A percentile compares a stretch with the other conserved stretches of the same genome.
phyloP scores from a whole-genome alignment of 1,139 yeast species.

The Candida glucosophila region DNA sequence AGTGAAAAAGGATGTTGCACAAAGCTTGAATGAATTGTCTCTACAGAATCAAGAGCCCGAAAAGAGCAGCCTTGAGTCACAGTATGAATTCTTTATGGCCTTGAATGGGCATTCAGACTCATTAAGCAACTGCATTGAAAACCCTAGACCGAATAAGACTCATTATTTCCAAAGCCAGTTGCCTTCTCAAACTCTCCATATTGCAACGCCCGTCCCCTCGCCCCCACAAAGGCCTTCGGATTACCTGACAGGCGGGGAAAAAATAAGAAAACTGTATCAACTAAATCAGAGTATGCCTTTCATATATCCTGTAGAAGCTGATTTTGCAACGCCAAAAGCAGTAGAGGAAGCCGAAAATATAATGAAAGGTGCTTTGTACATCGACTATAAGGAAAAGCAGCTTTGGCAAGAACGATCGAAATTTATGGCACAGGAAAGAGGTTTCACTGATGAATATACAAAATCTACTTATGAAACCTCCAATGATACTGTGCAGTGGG shows the following conservation, averaged over 20 bases:
- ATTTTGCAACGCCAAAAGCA: constrained; percentile 53
- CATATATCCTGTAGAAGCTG: constrained; percentile 47
- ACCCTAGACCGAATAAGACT: constrained; percentile 46
- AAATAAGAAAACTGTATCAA: constrained; percentile 64
- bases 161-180: constrained; percentile 49
- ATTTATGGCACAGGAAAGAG: constrained; percentile 74
- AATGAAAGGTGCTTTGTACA: constrained; percentile 51
- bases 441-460: constrained; percentile 34
- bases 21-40: too few species aligned
- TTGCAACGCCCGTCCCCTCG: constrained; percentile 86
- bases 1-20: constrained; percentile 8
- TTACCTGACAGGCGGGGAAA: constrained; percentile 50
- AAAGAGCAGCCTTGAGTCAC: constrained; percentile 1
- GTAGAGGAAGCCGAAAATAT: constrained; percentile 66
- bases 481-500: too few species aligned
- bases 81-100: constrained; percentile 32
- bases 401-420: constrained; percentile 62
- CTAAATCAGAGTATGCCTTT: constrained; percentile 77
- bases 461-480: constrained; percentile 17
- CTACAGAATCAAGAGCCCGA: too few species aligned
- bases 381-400: constrained; percentile 59
- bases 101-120: constrained; percentile 28
- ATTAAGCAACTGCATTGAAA: constrained; percentile 50
- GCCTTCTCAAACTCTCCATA: constrained; percentile 61
- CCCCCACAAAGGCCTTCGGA: constrained; percentile 65